Conservation (phyloP, 1,284 basidiomycete species). For the Sutorius eximius region DNA sequence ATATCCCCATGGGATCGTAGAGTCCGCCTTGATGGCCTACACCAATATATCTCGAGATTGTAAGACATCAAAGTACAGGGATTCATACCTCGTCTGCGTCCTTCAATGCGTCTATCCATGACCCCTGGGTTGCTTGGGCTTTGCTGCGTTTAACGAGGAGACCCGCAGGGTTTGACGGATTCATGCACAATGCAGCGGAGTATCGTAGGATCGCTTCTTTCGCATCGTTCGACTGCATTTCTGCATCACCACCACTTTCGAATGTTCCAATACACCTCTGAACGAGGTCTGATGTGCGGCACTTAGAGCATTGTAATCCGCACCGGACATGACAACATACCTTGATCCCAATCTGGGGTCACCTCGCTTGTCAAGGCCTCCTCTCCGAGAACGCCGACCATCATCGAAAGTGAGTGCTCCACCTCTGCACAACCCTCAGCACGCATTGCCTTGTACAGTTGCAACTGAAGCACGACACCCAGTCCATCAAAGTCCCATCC, state of each 20-base stretch:
- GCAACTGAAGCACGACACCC: background rate
- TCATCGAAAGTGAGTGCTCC: background rate
- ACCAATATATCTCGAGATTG: background rate
- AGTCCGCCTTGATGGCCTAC: constrained; percentile 5
- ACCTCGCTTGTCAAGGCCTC: background rate
- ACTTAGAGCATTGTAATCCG: background rate
- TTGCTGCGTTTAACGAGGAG: constrained; percentile 16
- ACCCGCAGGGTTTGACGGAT: background rate
- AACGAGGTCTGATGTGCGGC: background rate
- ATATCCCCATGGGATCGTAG: constrained; percentile 1
- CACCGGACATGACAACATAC: background rate
- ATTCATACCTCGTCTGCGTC: constrained; percentile 1
- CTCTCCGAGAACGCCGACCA: background rate
- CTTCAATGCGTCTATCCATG: constrained; percentile 1
- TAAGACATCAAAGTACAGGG: background rate
- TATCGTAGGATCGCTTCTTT: background rate
- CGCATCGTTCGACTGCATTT: background rate
- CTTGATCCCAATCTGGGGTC: background rate
- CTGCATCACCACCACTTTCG: background rate
- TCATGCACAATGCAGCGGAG: constrained; percentile 1
- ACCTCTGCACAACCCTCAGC: background rate
- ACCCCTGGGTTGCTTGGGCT: background rate
- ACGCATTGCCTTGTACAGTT: background rate
- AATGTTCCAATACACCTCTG: background rate
- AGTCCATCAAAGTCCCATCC: background rate